Evolutionary conservation across 176 grass and related monocot species (phyloP).

Genomic region (Bonia amplexicaulis): DNA sequence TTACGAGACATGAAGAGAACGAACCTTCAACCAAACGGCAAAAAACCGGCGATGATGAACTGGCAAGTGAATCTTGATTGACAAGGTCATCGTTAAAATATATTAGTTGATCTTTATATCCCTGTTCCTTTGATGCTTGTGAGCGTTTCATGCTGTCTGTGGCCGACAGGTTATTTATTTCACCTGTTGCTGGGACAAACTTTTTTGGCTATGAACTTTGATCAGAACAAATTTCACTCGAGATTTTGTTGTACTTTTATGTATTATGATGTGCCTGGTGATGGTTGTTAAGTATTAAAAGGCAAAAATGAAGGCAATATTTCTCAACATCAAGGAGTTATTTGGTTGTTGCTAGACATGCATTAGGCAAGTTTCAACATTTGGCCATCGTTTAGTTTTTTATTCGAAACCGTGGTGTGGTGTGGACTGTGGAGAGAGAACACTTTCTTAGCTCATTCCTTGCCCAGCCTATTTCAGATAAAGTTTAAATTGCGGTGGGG

Average conservation of each 20-base stretch:
- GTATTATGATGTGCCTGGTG: neutral
- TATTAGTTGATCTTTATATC: neutral
- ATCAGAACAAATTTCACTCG: neutral
- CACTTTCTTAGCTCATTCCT: neutral
- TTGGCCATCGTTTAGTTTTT: neutral
- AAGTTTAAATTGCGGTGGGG: neutral
- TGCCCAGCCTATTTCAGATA: neutral
- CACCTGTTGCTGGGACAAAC: neutral
- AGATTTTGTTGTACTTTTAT: neutral
- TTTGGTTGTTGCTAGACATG: neutral
- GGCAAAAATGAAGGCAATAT: neutral
- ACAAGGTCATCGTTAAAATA: neutral
- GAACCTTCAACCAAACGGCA: conserved; percentile 56
- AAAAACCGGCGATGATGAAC: conserved; percentile 35
- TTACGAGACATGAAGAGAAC: neutral
- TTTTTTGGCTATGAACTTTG: conserved; percentile 22
- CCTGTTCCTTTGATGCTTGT: neutral
- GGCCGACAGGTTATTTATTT: neutral
- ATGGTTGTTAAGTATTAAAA: neutral
- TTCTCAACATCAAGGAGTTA: neutral
- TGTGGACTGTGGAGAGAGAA: neutral
- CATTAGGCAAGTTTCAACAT: neutral
- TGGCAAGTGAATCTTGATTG: conserved; percentile 38
- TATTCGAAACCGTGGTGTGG: neutral
- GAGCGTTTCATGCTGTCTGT: neutral